phyloP scores from a whole-genome alignment of 208 protist genomes.

The Endotrypanum monterogeii region DNA sequence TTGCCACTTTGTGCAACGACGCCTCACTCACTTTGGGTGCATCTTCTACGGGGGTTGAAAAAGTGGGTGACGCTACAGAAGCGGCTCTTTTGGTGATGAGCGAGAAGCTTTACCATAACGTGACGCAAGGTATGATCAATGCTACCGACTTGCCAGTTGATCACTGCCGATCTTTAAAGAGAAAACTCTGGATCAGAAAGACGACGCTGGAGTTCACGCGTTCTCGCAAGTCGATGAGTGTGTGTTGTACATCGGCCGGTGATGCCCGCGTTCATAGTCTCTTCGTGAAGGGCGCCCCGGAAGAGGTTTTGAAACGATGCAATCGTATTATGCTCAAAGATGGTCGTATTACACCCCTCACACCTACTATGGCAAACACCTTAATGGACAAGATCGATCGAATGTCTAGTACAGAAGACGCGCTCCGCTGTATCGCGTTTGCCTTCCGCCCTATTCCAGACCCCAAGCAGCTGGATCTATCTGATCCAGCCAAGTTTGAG shows the following conservation, averaged over 20 bases:
- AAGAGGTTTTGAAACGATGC: conserved; percentile 92
- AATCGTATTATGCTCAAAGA: conserved; percentile 52
- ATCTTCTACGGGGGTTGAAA: conserved; percentile 43
- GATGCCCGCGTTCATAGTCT: conserved; percentile 41
- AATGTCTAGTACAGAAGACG: conserved; percentile 60
- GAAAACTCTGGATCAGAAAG: conserved; percentile 51
- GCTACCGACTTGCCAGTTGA: conserved; percentile 25
- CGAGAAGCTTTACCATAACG: conserved; percentile 86
- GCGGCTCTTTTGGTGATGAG: conserved; percentile 88
- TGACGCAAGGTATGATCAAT: not conserved
- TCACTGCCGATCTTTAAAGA: conserved; percentile 29
- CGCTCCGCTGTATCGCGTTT: conserved; percentile 86
- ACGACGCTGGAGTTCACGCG: conserved; percentile 95
- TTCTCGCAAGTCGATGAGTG: conserved; percentile 96
- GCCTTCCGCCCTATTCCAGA: conserved; percentile 54
- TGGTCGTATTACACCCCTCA: conserved; percentile 54
- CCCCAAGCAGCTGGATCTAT: conserved; percentile 44
- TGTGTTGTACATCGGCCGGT: conserved; percentile 54
- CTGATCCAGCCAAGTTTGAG: conserved; percentile 66
- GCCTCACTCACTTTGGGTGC: conserved; percentile 47
- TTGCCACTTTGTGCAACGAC: conserved; percentile 84
- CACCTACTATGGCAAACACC: conserved; percentile 11
- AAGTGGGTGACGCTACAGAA: conserved; percentile 91
- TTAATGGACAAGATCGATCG: conserved; percentile 48
- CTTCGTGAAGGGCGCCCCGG: conserved; percentile 96